A percentile compares a stretch with the other conserved stretches of the same genome.
These are phyloP conservation scores for Plantago coronopus DNA, from an alignment of 305 asterid genomes.

Conservation along the genomic window DNA sequence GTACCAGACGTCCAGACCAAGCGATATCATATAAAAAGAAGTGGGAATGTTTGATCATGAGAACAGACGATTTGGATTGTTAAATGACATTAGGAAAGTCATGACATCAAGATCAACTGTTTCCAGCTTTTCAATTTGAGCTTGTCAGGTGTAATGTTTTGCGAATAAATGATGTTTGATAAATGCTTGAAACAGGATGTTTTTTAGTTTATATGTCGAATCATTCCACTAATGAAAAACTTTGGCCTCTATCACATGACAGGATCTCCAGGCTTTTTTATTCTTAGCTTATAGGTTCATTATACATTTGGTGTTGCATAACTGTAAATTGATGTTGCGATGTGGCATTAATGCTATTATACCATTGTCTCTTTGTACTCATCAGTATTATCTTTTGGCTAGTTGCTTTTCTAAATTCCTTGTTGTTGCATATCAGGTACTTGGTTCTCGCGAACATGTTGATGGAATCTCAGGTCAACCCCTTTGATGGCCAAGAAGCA, in stretches of 20 bases:
- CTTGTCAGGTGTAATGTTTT: too few species aligned
- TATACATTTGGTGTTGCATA: neutral
- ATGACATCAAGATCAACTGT: too few species aligned
- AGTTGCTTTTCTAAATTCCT: constrained; percentile 19
- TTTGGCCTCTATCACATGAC: neutral
- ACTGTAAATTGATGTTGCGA: too few species aligned
- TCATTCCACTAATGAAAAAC: neutral
- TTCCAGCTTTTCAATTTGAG: too few species aligned
- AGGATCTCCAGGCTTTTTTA: neutral
- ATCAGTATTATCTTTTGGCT: constrained; percentile 8
- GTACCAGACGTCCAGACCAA: neutral
- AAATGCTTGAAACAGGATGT: too few species aligned
- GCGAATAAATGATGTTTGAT: too few species aligned
- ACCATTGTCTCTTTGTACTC: constrained; percentile 8
- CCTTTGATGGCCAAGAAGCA: constrained; percentile 98
- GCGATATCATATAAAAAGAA: neutral
- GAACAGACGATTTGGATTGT: neutral
- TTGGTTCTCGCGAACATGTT: constrained; percentile 97
- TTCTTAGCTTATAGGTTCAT: too few species aligned
- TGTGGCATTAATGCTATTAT: neutral
- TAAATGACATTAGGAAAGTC: neutral
- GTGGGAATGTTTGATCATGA: neutral
- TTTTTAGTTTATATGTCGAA: too few species aligned
- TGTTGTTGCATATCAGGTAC: constrained; percentile 49
- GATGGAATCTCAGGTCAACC: constrained; percentile 96